phyloP scores from a whole-genome alignment of 345 rosid genomes.

The Brassica rapa region DNA sequence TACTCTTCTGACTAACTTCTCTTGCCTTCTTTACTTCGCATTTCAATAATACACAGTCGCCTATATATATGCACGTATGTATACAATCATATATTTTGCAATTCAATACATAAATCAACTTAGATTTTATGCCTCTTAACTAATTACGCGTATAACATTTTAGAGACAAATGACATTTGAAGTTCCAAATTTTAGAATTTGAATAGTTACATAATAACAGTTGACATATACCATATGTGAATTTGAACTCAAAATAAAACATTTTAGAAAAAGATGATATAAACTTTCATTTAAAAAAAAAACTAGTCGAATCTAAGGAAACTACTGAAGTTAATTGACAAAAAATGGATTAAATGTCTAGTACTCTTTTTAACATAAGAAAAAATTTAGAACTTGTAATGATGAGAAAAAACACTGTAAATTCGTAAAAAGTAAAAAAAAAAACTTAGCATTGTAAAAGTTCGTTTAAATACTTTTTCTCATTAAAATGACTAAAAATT shows the following conservation, averaged over 20 bases:
- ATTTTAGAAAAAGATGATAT: background rate
- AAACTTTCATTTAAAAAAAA: background rate
- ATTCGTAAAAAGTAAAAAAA: background rate
- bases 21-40: constrained; percentile 41
- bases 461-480: background rate
- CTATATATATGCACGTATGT: background rate
- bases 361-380: background rate
- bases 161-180: background rate
- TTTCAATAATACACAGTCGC: constrained; percentile 28
- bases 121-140: background rate
- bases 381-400: background rate
- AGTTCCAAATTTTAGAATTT: background rate
- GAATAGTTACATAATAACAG: background rate
- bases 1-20: constrained; percentile 43
- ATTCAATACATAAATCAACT: background rate
- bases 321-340: background rate
- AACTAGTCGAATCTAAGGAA: background rate
- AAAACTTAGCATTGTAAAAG: background rate
- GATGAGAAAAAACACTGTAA: background rate
- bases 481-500: background rate
- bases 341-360: background rate
- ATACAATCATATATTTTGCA: background rate
- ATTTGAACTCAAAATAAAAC: background rate
- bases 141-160: background rate
- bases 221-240: background rate